Evolutionary conservation across 1,284 basidiomycete genomes (phyloP).

Genomic region (Tilletia horrida): DNA sequence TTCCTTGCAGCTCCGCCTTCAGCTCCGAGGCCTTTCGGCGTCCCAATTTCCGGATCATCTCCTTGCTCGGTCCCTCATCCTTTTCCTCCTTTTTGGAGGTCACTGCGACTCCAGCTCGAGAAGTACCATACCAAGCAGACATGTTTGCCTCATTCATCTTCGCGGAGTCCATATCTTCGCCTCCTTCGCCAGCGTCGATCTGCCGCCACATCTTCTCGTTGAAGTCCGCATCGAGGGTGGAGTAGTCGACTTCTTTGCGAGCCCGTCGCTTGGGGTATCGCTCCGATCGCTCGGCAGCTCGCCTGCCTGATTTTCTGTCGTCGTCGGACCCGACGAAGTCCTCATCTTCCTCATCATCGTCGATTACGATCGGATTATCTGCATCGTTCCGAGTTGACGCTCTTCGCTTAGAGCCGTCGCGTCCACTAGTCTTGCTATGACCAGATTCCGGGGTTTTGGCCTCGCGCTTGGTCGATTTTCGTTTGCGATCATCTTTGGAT

Average conservation of each 20-base stretch:
- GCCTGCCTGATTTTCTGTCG: too few relatives aligned
- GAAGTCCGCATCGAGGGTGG: not conserved
- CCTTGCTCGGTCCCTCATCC: not conserved
- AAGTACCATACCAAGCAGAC: slow-evolving; percentile 1
- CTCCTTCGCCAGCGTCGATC: slow-evolving; percentile 8
- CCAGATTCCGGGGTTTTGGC: too few relatives aligned
- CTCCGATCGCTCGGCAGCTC: not conserved
- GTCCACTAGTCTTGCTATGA: too few relatives aligned
- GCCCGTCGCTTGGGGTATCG: not conserved
- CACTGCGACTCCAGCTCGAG: not conserved
- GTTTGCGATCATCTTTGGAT: too few relatives aligned
- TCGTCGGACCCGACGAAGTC: slow-evolving; percentile 35
- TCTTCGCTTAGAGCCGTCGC: slow-evolving; percentile 15
- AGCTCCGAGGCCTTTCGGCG: not conserved
- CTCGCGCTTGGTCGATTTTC: too few relatives aligned
- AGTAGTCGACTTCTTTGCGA: slow-evolving; percentile 6
- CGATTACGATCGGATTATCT: slow-evolving; percentile 30
- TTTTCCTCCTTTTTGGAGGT: not conserved
- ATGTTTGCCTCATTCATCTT: not conserved
- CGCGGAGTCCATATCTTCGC: not conserved
- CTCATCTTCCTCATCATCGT: slow-evolving; percentile 32
- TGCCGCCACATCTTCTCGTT: slow-evolving; percentile 1
- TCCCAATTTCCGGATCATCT: not conserved
- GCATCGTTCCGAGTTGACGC: not conserved
- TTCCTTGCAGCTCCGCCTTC: slow-evolving; percentile 37